phyloP scores from a whole-genome alignment of 2,329 filamentous ascomycete genomes.

The Cladosporium sp. region DNA sequence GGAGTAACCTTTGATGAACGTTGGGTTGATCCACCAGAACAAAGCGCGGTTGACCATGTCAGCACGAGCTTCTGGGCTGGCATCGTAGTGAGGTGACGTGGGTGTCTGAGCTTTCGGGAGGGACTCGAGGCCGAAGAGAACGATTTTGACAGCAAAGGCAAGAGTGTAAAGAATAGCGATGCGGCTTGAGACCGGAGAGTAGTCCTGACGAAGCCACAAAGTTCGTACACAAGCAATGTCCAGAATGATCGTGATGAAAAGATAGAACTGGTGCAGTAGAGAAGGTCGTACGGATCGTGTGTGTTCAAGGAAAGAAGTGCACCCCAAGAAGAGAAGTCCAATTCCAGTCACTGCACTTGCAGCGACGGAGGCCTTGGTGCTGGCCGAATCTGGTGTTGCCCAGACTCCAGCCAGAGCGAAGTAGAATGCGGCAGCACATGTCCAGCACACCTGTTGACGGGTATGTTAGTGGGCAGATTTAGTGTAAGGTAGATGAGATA shows the following conservation, averaged over 20 bases:
- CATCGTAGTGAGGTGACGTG: constrained; percentile 30
- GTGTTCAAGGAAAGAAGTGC: constrained; percentile 17
- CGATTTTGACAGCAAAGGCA: constrained; percentile 35
- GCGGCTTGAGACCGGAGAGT: constrained; percentile 27
- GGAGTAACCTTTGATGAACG: constrained; percentile 29
- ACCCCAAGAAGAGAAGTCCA: constrained; percentile 42
- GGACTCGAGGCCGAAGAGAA: constrained; percentile 38
- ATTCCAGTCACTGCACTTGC: constrained; percentile 41
- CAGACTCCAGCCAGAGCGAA: constrained; percentile 1
- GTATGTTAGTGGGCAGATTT: neutral
- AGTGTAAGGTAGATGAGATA: neutral
- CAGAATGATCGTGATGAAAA: constrained; percentile 10
- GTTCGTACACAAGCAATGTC: constrained; percentile 14
- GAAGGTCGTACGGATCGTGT: constrained; percentile 13
- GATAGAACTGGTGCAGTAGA: constrained; percentile 12
- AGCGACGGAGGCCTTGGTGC: constrained; percentile 38
- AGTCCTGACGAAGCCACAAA: constrained; percentile 24
- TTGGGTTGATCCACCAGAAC: constrained; percentile 36
- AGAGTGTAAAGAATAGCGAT: constrained; percentile 34
- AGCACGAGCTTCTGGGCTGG: constrained; percentile 18
- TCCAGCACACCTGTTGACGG: neutral
- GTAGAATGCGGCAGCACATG: neutral
- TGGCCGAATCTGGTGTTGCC: constrained; percentile 6
- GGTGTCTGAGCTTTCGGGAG: constrained; percentile 43
- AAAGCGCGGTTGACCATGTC: constrained; percentile 27